Evolutionary conservation across 306 rosid species (phyloP), one percentile per base, ranked within the genome.

Genomic region (Trifolium fragiferum): DNA sequence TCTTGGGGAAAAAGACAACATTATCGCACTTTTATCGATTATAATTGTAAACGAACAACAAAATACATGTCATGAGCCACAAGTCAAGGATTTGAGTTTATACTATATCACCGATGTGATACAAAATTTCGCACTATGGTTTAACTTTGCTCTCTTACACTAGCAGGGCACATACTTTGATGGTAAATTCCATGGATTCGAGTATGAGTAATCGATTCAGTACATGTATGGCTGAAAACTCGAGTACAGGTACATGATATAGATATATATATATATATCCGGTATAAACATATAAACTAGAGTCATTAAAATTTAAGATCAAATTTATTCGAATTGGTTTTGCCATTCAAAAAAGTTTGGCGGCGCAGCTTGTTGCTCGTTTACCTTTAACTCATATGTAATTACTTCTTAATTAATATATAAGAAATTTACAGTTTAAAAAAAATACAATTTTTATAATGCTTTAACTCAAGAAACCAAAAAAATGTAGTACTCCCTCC

Each of bases 1-100:
- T 74, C 30, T 59, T 37, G 7, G 40, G 33, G 57, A 16, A 58
- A 54, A 66, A 35, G 53, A 37, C 15, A 51, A 21, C 44, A 58
- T 7, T 13, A 27, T 76, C 38, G 7, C 20, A 21, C 44, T 25
- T 20, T 16, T 76, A 20, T 47, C 23, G 5, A 7, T 23, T 14
- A 59, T 37, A 64, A 23, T 35, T 16, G 32, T 10, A 18, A 64
- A 37, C n/a, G 3, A 35, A 33, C 23, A 13, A 13, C n/a, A 44
- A 44, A 46, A 4, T 46, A n/a, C 51, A 46, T 21, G 23, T 46
- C 44, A 46, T 46, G 15, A 46, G 2, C 6, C 51, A 46, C 51
- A 13, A 44, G 50, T 44, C 50, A 13, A 11, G 50, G 16, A 13
- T 44, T 44, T 5, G 16, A 13, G 50, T 44, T 3, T 44, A 44